Conservation (phyloP, 805 yeast species). For the Cyberlindnera mississippiensis region DNA sequence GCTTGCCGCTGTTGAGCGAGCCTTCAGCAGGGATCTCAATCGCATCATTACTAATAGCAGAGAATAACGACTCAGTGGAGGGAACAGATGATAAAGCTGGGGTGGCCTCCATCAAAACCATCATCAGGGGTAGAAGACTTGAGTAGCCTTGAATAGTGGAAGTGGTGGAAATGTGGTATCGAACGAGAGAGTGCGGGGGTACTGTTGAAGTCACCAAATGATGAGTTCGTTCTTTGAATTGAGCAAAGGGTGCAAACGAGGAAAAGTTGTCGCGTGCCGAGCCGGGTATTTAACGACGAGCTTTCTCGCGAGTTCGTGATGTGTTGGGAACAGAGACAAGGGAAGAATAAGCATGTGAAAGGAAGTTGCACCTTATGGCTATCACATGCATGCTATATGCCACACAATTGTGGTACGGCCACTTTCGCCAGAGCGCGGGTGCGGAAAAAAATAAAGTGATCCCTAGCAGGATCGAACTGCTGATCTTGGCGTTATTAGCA, state of each 20-base stretch:
- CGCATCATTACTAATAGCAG: constrained; percentile 3
- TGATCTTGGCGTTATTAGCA: constrained; percentile 59
- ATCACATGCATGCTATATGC: constrained; percentile 5
- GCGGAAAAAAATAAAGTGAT: constrained; percentile 38
- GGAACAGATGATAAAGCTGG: background rate
- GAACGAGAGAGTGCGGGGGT: background rate
- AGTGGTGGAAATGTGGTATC: no score
- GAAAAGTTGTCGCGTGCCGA: constrained; percentile 5
- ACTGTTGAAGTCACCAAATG: constrained; percentile 10
- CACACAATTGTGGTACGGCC: background rate
- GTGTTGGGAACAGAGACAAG: background rate
- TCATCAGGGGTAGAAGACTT: background rate
- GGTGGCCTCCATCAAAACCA: background rate
- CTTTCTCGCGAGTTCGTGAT: background rate
- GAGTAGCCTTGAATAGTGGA: background rate
- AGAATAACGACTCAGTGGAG: constrained; percentile 9
- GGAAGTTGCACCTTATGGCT: background rate
- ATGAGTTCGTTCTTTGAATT: constrained; percentile 3
- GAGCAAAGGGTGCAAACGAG: constrained; percentile 6
- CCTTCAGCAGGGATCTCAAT: background rate
- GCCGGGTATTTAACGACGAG: background rate
- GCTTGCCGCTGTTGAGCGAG: background rate
- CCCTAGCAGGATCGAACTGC: constrained; percentile 89
- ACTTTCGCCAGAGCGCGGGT: background rate
- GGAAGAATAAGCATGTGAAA: constrained; percentile 4